These are phyloP conservation scores for Fagus sylvatica DNA, from an alignment of 306 rosid species.

Conservation along the genomic window DNA sequence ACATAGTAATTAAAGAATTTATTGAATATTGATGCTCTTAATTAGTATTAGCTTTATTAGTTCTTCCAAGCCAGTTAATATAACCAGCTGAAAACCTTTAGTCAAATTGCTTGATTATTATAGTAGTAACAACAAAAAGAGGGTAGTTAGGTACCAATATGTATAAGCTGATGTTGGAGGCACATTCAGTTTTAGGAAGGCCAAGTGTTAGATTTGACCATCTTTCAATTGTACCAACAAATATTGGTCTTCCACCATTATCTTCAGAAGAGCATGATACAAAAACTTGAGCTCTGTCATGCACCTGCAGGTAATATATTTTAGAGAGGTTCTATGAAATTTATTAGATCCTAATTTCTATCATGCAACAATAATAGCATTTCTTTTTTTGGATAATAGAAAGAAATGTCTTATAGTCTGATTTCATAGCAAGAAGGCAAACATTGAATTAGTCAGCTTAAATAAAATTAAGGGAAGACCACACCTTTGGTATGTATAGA, in stretches of 20 bases:
- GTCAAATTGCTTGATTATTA: neutral
- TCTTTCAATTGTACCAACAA: conserved; percentile 78
- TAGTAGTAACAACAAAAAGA: conserved; percentile 13
- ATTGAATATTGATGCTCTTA: neutral
- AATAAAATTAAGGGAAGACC: neutral
- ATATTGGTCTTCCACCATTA: conserved; percentile 50
- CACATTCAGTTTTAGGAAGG: conserved; percentile 63
- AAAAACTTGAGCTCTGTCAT: conserved; percentile 96
- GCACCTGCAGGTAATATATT: conserved; percentile 57
- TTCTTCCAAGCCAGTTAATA: neutral
- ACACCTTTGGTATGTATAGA: conserved; percentile 71
- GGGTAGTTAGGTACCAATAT: conserved; percentile 55
- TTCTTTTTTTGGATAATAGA: neutral
- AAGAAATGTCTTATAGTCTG: neutral
- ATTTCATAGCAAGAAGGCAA: neutral
- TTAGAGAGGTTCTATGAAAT: conserved; percentile 5
- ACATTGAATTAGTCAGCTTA: neutral
- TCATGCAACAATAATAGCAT: neutral
- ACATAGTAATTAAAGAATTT: neutral
- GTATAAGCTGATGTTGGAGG: conserved; percentile 52
- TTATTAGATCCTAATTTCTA: neutral
- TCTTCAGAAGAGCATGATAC: conserved; percentile 57
- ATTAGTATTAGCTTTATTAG: neutral
- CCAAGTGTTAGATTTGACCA: conserved; percentile 54
- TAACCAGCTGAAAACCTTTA: neutral